Evolutionary conservation across 2,329 filamentous ascomycete genomes (phyloP).

Genomic region (Arthrobotrys megalospora): DNA sequence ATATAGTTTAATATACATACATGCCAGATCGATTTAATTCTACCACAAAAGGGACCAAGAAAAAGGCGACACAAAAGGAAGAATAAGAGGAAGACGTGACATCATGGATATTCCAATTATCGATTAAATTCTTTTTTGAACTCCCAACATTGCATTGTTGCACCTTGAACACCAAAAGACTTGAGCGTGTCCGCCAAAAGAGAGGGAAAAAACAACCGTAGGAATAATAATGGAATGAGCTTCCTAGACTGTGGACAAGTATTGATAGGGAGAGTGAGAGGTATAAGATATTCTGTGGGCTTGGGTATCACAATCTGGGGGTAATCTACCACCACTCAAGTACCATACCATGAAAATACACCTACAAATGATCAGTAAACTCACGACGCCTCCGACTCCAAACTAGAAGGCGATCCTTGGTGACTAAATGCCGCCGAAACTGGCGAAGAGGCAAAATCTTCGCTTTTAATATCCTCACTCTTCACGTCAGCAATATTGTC

Average conservation of each 20-base stretch:
- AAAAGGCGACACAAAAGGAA: neutral
- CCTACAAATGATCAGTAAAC: neutral
- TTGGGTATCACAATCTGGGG: neutral
- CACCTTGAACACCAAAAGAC: conserved; percentile 46
- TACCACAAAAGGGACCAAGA: neutral
- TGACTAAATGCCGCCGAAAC: conserved; percentile 51
- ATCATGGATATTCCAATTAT: conserved; percentile 22
- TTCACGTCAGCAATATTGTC: conserved; percentile 38
- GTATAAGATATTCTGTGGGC: neutral
- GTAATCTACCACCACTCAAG: neutral
- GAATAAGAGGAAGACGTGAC: neutral
- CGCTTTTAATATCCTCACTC: conserved; percentile 48
- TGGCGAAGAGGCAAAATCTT: conserved; percentile 52
- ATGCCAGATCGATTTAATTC: conserved; percentile 26
- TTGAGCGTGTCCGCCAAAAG: neutral
- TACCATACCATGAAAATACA: neutral
- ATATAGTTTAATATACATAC: conserved; percentile 43
- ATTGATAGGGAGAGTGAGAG: neutral
- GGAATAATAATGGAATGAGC: neutral
- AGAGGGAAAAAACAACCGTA: conserved; percentile 13
- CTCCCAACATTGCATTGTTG: conserved; percentile 25
- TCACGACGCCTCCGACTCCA: conserved; percentile 54
- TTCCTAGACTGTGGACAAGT: neutral
- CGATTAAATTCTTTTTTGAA: conserved; percentile 44
- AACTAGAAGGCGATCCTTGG: conserved; percentile 46